Base-by-base conservation (phyloP, 495 filamentous ascomycete genomes). In the Jackrogersella minutella region DNA sequence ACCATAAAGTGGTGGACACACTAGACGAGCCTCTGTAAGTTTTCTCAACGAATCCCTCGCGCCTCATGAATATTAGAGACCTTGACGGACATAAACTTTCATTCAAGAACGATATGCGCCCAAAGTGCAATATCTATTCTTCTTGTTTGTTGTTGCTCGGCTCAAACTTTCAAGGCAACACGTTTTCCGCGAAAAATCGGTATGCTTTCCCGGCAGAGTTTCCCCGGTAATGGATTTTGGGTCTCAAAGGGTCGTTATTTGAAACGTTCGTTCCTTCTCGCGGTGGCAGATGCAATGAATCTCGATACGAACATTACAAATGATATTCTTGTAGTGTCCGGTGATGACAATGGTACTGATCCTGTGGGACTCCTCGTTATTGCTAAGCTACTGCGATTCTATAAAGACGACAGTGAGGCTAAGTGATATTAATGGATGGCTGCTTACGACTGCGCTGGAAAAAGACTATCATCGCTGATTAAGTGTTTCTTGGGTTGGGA, bases 241-340 rank as follows among this genome's bases (percentile, higher is more conserved):
- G 61, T 37, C 8, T 66, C 62, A 1, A 54, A 54, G 44, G 60
- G 56, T 46, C 34, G 62, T 33, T 74, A 72, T 52, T 30, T 72
- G 3, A 44, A 59, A 28, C 55, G 58, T 2, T 44, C 60, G 22
- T 58, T 69, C 55, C 60, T 73, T 31, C 55, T 65, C 14, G 71
- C 71, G 10, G 30, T 72, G 10, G 69, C 62, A 0, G 46, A 74
- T 2, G 69, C 72, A 36, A 72, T 72, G 33, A 65, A 69, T 33
- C 51, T 63, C 34, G 50, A 65, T 40, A 64, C 55, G 70, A 64
- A 58, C 54, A 47, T 65, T 63, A 22, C 49, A 22, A 40, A 47
- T 28, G 51, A 37, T 13, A 30, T 50, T 28, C 30, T 22, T 8
- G n/a, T 24, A 0, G 52, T 2, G 13, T 11, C 26, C 16, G 55